These are phyloP conservation scores for Mycocentrospora acerina DNA, from an alignment of 2,329 filamentous ascomycete genomes.

Conservation along the genomic window DNA sequence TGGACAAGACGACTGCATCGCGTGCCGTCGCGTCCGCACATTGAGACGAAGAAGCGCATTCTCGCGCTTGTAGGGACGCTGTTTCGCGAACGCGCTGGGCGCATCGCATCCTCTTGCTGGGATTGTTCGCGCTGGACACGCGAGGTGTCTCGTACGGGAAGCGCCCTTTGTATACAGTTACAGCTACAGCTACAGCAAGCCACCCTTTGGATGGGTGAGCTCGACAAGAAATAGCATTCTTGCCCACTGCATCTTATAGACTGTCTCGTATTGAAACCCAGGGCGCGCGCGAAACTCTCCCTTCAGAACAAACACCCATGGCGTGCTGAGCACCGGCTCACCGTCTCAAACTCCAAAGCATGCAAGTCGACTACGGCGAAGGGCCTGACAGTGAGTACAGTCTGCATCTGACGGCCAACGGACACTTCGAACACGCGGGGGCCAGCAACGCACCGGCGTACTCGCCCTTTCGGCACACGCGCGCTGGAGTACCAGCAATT, in stretches of 20 bases:
- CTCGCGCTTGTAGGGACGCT: neutral
- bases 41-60: neutral
- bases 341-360: constrained; percentile 29
- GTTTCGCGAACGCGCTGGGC: constrained; percentile 25
- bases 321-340: constrained; percentile 32
- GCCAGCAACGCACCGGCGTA: constrained; percentile 30
- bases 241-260: constrained; percentile 13
- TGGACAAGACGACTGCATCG: too few relatives aligned
- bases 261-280: constrained; percentile 22
- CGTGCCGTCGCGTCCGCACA: too few relatives aligned
- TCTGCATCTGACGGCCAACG: constrained; percentile 32
- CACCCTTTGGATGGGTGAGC: too few relatives aligned
- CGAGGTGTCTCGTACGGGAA: constrained; percentile 12
- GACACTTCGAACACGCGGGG: constrained; percentile 37
- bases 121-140: constrained; percentile 19
- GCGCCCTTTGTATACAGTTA: constrained; percentile 1
- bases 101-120: constrained; percentile 31
- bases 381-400: constrained; percentile 35
- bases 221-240: constrained; percentile 3
- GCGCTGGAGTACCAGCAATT: constrained; percentile 34
- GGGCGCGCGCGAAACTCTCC: constrained; percentile 19
- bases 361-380: constrained; percentile 43
- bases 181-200: too few relatives aligned
- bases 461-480: constrained; percentile 38
- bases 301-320: constrained; percentile 23